These are phyloP conservation scores for Solanum stenotomum DNA, from an alignment of 257 asterid genomes.

Conservation along the genomic window DNA sequence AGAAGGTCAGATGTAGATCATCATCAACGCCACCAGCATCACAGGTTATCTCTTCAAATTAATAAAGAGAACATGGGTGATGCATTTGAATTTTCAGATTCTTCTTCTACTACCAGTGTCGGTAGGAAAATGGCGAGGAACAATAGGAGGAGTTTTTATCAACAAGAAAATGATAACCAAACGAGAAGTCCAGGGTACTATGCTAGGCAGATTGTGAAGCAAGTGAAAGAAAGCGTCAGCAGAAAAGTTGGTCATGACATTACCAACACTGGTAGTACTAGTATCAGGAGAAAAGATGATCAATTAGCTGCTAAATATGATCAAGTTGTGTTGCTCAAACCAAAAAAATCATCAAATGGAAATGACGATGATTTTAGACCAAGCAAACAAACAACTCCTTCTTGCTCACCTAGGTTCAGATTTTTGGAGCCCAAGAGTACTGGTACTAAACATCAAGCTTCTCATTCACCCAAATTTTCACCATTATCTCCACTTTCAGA, in stretches of 20 bases:
- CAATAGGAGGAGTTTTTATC: conserved; percentile 1
- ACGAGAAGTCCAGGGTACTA: conserved; percentile 32
- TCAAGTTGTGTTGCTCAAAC: conserved; percentile 38
- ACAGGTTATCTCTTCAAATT: conserved; percentile 59
- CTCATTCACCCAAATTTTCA: conserved; percentile 9
- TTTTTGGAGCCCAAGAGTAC: conserved; percentile 21
- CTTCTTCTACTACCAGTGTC: not conserved
- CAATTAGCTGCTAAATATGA: conserved; percentile 34
- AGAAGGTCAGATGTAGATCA: conserved; percentile 60
- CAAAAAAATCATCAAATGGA: conserved; percentile 2
- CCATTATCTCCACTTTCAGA: not conserved
- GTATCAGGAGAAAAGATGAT: conserved; percentile 6
- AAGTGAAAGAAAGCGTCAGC: conserved; percentile 46
- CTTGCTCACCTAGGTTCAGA: conserved; percentile 39
- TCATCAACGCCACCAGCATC: conserved; percentile 11
- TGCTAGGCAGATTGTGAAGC: conserved; percentile 60
- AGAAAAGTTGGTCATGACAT: conserved; percentile 58
- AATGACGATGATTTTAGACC: conserved; percentile 2
- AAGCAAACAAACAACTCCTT: conserved; percentile 20
- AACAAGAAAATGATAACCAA: conserved; percentile 15
- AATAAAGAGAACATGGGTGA: conserved; percentile 36
- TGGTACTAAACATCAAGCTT: not conserved
- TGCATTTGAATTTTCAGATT: conserved; percentile 9
- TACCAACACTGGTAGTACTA: conserved; percentile 25
- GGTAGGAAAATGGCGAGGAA: conserved; percentile 6